Percentiles rank a stretch among this genome's conserved stretches.
Evolutionary conservation across 305 asterid species (phyloP).

Genomic region (Rubia balearica): DNA sequence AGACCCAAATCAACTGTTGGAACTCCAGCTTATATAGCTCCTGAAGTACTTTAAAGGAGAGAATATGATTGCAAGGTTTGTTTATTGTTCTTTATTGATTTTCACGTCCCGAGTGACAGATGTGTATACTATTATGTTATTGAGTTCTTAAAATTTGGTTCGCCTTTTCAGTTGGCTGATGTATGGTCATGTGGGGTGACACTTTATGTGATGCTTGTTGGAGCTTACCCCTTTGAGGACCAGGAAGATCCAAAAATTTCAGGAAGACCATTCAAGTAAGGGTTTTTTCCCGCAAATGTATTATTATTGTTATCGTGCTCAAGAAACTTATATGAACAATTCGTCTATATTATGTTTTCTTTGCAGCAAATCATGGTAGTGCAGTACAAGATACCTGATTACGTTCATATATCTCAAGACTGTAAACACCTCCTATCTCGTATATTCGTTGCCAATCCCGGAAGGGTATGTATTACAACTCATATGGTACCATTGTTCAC

Average conservation of each 20-base stretch:
- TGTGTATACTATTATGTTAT: background rate
- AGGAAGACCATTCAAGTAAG: constrained; percentile 84
- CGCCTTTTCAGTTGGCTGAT: constrained; percentile 73
- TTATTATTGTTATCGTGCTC: background rate
- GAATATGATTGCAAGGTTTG: constrained; percentile 96
- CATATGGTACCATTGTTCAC: background rate
- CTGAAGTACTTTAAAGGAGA: constrained; percentile 84
- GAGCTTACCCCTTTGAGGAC: constrained; percentile 98
- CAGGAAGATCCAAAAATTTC: constrained; percentile 92
- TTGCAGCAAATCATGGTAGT: constrained; percentile 89
- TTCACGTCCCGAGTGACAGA: background rate
- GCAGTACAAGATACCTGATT: constrained; percentile 93
- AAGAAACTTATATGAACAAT: constrained; percentile 9
- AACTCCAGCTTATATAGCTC: constrained; percentile 94
- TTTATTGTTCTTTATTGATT: background rate
- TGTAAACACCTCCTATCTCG: constrained; percentile 94
- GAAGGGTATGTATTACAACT: constrained; percentile 45
- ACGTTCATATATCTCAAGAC: constrained; percentile 87
- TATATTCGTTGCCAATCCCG: constrained; percentile 72
- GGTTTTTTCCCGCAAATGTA: constrained; percentile 7
- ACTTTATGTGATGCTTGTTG: constrained; percentile 93
- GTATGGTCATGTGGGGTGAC: constrained; percentile 99
- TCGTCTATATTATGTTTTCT: constrained; percentile 8
- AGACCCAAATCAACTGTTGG: constrained; percentile 99
- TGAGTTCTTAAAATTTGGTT: constrained; percentile 17